phyloP scores from a whole-genome alignment of 2,329 filamentous ascomycete genomes.

The Neonectria punicea region DNA sequence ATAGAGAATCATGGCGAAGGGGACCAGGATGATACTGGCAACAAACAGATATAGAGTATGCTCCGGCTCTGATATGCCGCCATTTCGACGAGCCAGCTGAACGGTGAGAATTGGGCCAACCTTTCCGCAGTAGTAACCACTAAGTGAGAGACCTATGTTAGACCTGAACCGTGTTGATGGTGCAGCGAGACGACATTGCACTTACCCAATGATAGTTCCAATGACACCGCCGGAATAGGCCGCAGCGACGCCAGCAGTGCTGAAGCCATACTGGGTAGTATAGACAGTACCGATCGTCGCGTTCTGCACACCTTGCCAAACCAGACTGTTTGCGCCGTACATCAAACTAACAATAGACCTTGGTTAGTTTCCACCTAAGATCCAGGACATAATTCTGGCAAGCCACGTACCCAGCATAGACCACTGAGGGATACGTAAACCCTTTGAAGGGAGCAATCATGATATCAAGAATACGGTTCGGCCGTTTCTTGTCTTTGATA shows the following conservation, averaged over 20 bases:
- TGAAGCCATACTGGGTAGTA: constrained; percentile 45
- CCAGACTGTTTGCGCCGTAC: constrained; percentile 47
- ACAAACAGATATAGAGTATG: constrained; percentile 56
- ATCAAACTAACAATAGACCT: constrained; percentile 27
- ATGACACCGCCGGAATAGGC: constrained; percentile 48
- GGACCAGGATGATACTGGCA: constrained; percentile 52
- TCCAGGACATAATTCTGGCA: no score
- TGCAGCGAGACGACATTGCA: not conserved
- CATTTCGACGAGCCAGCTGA: constrained; percentile 55
- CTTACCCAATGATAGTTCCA: constrained; percentile 53
- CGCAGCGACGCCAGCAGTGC: constrained; percentile 40
- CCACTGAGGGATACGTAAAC: constrained; percentile 43
- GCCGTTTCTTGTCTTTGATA: constrained; percentile 48
- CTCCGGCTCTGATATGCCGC: constrained; percentile 60
- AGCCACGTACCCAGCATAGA: constrained; percentile 47
- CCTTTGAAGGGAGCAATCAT: constrained; percentile 46
- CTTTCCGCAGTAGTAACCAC: constrained; percentile 45
- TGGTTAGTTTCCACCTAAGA: not conserved
- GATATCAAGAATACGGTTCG: constrained; percentile 51
- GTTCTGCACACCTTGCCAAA: constrained; percentile 46
- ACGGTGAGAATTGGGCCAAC: constrained; percentile 52
- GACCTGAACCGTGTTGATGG: not conserved
- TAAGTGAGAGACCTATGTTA: not conserved
- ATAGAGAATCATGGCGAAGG: constrained; percentile 56
- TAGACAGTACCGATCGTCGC: constrained; percentile 47